Conservation (phyloP, 129 eudicot genomes). For the Sambucus nigra region DNA sequence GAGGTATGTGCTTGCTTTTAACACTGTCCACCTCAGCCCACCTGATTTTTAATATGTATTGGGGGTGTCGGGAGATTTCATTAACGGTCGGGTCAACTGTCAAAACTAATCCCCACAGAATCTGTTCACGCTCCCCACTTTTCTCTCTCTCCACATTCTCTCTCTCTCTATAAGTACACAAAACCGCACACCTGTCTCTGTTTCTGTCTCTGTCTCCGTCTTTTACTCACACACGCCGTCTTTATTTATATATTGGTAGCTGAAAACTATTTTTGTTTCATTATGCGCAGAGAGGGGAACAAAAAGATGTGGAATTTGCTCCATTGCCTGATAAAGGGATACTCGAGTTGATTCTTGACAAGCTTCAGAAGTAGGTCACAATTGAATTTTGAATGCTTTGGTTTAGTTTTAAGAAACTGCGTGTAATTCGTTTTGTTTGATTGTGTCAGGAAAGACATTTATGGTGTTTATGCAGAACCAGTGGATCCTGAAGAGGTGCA, state of each 20-base stretch:
- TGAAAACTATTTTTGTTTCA: no score
- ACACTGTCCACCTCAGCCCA: constrained; percentile 38
- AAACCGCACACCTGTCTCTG: no score
- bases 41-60: no score
- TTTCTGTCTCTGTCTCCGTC: constrained; percentile 9
- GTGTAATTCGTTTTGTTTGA: constrained; percentile 13
- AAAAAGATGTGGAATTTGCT: constrained; percentile 35
- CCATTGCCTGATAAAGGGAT: constrained; percentile 69
- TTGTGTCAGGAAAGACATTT: constrained; percentile 53
- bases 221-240: not conserved
- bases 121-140: constrained; percentile 45
- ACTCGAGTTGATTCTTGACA: constrained; percentile 77
- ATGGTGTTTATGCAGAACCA: constrained; percentile 66
- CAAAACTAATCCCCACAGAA: constrained; percentile 70
- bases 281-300: no score
- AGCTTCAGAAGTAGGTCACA: constrained; percentile 77
- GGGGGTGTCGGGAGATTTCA: no score
- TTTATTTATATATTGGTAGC: constrained; percentile 2
- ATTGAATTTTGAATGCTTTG: not conserved
- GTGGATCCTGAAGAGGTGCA: constrained; percentile 66
- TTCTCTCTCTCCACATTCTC: constrained; percentile 58
- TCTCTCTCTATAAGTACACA: no score
- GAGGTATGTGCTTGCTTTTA: no score
- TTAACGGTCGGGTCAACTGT: constrained; percentile 69
- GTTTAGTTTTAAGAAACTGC: no score